Base-by-base conservation (phyloP, 2,329 filamentous ascomycete genomes). In the Alternaria viburni region DNA sequence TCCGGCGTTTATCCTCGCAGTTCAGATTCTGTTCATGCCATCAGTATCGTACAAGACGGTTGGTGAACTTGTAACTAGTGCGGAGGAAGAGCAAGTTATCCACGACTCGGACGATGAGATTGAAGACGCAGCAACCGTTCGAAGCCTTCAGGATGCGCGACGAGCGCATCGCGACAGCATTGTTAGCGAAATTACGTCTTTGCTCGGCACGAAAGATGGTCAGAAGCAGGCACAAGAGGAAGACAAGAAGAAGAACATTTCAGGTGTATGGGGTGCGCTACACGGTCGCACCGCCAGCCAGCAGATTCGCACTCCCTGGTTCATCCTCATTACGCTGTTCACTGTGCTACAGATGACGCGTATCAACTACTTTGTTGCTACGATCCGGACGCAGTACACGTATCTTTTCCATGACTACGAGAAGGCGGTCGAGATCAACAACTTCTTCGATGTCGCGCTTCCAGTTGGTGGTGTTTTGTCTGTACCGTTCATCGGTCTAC, bases 321-420 rank as follows among this genome's bases (percentile, higher is more conserved):
- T 96, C 78, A 83, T 93, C 17, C 85, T 97, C 54, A 93, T 97
- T 72, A 92, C 92, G 11, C 79, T 93, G 12, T 96, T 97, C 79
- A 97, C 93, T 2, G 80, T 86, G 32, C 68, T 86, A 2, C 84
- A 86, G 74, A 88, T 86, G 82, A 90, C 97, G 66, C 87, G 83
- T 10, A 97, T 97, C 84, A 97, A 97, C 82, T 97, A 94, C 82
- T 97, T 97, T 73, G 92, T 97, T 51, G 93, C 93, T 1, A 97
- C 93, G 3, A 90, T 97, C 66, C 88, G 91, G 2, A 86, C 90
- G 2, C 93, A 97, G 78, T 97, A 97, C 80, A 87, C 89, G 47
- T 90, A 89, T 71, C 86, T 97, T 9, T 87, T 97, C 15, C 84
- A 84, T 49, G 88, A 88, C 11, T 83, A 84, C 62, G 78, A 82